Percentiles rank a stretch among this genome's conserved stretches.
Conservation (phyloP, 768 basidiomycete species). For the Coprinopsis strossmayeri region DNA sequence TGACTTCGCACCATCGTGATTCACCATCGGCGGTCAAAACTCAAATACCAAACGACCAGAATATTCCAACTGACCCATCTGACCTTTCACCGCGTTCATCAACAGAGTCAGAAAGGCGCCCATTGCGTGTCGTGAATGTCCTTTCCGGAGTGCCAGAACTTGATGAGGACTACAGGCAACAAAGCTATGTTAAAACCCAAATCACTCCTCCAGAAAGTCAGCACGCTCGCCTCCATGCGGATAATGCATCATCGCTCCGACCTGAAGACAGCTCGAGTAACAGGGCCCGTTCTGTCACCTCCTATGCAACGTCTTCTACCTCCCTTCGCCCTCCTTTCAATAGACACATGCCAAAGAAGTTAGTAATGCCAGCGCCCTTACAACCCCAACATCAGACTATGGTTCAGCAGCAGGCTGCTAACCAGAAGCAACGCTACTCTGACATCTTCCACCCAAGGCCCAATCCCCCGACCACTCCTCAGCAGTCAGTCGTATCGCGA, state of each 20-base stretch:
- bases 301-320: neutral
- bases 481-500: neutral
- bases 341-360: slow-evolving; percentile 47
- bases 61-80: neutral
- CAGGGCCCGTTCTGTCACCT: slow-evolving; percentile 3
- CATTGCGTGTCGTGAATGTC: no score
- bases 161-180: no score
- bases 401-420: slow-evolving; percentile 3
- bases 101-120: neutral
- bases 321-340: slow-evolving; percentile 14
- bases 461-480: neutral
- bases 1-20: neutral
- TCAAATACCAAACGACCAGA: neutral
- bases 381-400: slow-evolving; percentile 23
- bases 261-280: slow-evolving; percentile 5
- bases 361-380: slow-evolving; percentile 72
- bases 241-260: slow-evolving; percentile 1
- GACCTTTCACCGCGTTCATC: neutral
- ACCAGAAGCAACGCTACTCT: neutral
- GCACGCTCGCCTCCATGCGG: neutral
- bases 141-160: no score
- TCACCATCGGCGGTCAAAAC: neutral
- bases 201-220: neutral
- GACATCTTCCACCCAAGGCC: slow-evolving; percentile 9
- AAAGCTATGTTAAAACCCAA: neutral